Evolutionary conservation across 129 eudicot species (phyloP).

Genomic region (Flaveria ramosissima): DNA sequence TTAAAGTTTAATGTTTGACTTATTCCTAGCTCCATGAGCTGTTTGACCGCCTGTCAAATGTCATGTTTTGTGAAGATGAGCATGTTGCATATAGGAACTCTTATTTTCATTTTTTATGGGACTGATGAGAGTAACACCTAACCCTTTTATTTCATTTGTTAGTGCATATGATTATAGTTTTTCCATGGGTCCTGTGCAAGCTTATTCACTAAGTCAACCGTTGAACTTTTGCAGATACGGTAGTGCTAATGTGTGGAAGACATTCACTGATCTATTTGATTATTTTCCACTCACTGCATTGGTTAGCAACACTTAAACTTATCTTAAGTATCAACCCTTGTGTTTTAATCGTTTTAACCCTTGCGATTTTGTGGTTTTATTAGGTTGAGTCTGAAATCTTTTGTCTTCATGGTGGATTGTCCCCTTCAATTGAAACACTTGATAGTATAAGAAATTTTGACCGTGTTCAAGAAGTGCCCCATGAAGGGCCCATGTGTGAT

Average conservation of each 20-base stretch:
- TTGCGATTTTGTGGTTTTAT: not conserved
- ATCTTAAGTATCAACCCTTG: conserved; percentile 4
- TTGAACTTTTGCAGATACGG: conserved; percentile 67
- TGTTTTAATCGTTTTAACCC: not conserved
- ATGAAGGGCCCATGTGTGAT: conserved; percentile 97
- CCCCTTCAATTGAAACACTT: conserved; percentile 88
- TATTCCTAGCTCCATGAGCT: not conserved
- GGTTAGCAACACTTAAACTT: conserved; percentile 26
- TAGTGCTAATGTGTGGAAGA: conserved; percentile 94
- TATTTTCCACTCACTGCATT: conserved; percentile 93
- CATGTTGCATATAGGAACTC: not conserved
- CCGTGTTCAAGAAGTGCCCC: conserved; percentile 98
- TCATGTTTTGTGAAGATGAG: not conserved
- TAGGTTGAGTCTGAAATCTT: conserved; percentile 92
- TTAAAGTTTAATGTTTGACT: not conserved
- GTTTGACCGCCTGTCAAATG: not conserved
- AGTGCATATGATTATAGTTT: conserved; percentile 1
- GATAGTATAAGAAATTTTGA: conserved; percentile 82
- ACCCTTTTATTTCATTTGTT: not conserved
- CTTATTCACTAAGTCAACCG: not conserved
- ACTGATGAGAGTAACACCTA: too few species aligned
- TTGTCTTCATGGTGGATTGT: conserved; percentile 92
- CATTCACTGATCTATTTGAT: conserved; percentile 86
- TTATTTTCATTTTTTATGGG: not conserved
- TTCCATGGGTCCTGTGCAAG: not conserved